Evolutionary conservation across 2,329 filamentous ascomycete genomes (phyloP), one percentile per base, ranked within the genome.

Genomic region (Hymenoscyphus linearis): DNA sequence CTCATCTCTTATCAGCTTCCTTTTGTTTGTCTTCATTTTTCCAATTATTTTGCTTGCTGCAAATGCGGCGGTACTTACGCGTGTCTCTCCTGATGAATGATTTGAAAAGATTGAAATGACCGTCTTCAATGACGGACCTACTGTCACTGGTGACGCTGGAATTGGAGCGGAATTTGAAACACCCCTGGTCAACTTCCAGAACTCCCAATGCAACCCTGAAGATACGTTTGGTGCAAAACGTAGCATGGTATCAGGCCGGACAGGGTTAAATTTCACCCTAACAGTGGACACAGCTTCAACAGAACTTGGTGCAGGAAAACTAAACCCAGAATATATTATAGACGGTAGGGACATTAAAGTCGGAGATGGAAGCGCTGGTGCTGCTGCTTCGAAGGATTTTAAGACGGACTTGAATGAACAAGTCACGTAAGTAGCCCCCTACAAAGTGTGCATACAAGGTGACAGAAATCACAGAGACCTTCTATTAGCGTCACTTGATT

Each of bases 271-370:
- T 26, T 59, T 54, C 13, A 13, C 9, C 10, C 36, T 59, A 9
- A 31, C 58, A 34, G 52, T 35, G 16, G 58, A 59, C 52, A 55
- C 52, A 16, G 59, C 57, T 14, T n/a, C 52, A 55, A 47, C 59
- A 50, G 54, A 57, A 57, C 57, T 59, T 55, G 50, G 50, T 9
- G 37, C 56, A 13, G 67, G 67, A n/a, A 64, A 59, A 60, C 62
- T 70, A 9, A 61, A 58, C 22, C 62, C 68, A 47, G 68, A 70
- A 58, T 70, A 70, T 52, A 64, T 69, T 58, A 52, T 70, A 25
- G 60, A 70, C 57, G 68, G 68, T 40, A 55, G n/a, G 44, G 61
- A 58, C 13, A 67, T 69, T 56, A 69, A 67, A 60, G 61, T 69
- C 50, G 67, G 66, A 31, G 61, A 40, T 56, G 64, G 60, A 37